Conservation (phyloP, 345 rosid species). For the Carallia pectinifolia region DNA sequence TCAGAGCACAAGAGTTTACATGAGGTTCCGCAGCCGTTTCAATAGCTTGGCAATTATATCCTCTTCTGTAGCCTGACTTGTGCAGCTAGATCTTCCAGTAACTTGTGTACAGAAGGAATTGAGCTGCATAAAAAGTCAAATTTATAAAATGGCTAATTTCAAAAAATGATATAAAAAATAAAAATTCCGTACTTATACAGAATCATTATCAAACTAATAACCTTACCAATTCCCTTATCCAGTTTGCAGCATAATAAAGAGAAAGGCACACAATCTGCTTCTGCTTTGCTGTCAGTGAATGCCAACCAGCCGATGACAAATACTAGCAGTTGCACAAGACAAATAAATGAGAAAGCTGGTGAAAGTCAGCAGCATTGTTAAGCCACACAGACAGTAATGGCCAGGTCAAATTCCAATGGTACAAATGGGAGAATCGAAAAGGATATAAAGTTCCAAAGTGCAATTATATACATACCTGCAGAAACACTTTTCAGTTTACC, state of each 20-base stretch:
- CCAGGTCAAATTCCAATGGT: background rate
- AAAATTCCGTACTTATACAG: slow-evolving; percentile 2
- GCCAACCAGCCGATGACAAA: slow-evolving; percentile 52
- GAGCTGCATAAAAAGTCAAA: slow-evolving; percentile 45
- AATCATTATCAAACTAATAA: slow-evolving; percentile 17
- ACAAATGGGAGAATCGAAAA: background rate
- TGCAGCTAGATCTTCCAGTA: slow-evolving; percentile 46
- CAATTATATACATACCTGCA: no score
- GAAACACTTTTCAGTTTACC: no score
- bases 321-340: slow-evolving; percentile 47
- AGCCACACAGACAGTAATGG: background rate
- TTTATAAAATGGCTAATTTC: slow-evolving; percentile 14
- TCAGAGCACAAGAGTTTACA: slow-evolving; percentile 46
- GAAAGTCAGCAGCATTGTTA: background rate
- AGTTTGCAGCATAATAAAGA: slow-evolving; percentile 69
- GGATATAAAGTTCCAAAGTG: background rate
- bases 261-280: slow-evolving; percentile 57
- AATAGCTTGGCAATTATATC: slow-evolving; percentile 60
- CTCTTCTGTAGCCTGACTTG: slow-evolving; percentile 56
- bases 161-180: slow-evolving; percentile 2
- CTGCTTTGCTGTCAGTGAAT: slow-evolving; percentile 61
- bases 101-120: slow-evolving; percentile 82
- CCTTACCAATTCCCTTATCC: slow-evolving; percentile 78
- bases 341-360: slow-evolving; percentile 32
- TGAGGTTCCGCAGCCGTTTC: slow-evolving; percentile 70